A percentile compares a stretch with the other conserved stretches of the same genome.
These are phyloP conservation scores for Phylloporus arenicola DNA, from an alignment of 768 basidiomycete genomes.

Conservation along the genomic window DNA sequence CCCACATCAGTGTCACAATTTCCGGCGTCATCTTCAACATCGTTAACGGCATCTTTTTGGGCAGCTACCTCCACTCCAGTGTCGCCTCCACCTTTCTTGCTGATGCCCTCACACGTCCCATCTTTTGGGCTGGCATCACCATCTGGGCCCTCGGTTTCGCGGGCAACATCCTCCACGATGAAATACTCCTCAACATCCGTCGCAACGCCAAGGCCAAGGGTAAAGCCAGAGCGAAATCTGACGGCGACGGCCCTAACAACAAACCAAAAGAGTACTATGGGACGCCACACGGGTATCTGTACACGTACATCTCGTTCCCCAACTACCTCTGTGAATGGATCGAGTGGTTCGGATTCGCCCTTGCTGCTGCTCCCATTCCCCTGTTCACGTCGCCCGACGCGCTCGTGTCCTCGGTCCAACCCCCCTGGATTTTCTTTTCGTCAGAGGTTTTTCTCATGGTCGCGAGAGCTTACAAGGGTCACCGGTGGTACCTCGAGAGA, in stretches of 20 bases:
- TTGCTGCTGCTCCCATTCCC: slow-evolving; percentile 61
- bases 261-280: slow-evolving; percentile 55
- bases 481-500: slow-evolving; percentile 75
- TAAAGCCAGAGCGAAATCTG: slow-evolving; percentile 24
- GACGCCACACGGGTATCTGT: slow-evolving; percentile 76
- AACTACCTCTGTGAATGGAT: slow-evolving; percentile 95
- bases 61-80: slow-evolving; percentile 62
- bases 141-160: slow-evolving; percentile 69
- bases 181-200: slow-evolving; percentile 79
- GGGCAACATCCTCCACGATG: slow-evolving; percentile 87
- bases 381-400: slow-evolving; percentile 29
- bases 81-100: slow-evolving; percentile 41
- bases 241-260: slow-evolving; percentile 21
- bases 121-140: slow-evolving; percentile 57
- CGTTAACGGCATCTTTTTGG: slow-evolving; percentile 66
- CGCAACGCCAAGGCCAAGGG: slow-evolving; percentile 48
- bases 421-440: slow-evolving; percentile 78
- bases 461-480: slow-evolving; percentile 75
- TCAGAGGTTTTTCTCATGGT: slow-evolving; percentile 74
- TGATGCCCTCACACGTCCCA: slow-evolving; percentile 28
- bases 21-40: slow-evolving; percentile 60
- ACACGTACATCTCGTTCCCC: slow-evolving; percentile 77
- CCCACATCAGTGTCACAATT: slow-evolving; percentile 62
- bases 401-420: slow-evolving; percentile 43
- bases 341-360: slow-evolving; percentile 86